A percentile compares a stretch with the other conserved stretches of the same genome.
These are phyloP conservation scores for Tuber brumale DNA, from an alignment of 495 filamentous ascomycete genomes.

Conservation along the genomic window DNA sequence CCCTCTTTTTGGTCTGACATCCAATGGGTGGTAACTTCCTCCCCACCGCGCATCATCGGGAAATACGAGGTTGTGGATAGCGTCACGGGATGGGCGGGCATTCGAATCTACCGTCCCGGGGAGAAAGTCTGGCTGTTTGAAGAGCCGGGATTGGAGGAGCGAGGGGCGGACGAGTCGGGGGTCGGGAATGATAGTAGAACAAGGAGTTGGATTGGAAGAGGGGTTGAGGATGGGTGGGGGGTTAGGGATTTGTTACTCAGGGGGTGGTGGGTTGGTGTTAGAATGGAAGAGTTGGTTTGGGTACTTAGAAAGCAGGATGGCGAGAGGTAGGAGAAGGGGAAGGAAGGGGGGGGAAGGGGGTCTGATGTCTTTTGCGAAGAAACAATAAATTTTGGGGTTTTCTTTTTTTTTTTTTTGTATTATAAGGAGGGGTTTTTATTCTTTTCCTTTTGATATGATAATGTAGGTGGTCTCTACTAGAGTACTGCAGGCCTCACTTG, in stretches of 20 bases:
- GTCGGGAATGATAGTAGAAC: constrained; percentile 44
- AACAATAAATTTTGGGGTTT: neutral
- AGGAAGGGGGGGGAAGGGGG: neutral
- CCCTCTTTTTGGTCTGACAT: constrained; percentile 73
- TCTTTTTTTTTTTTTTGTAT: neutral
- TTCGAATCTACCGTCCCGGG: constrained; percentile 58
- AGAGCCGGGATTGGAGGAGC: constrained; percentile 38
- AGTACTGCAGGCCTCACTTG: too few species aligned
- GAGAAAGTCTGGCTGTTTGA: constrained; percentile 37
- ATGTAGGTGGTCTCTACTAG: neutral
- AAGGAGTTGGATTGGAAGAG: constrained; percentile 38
- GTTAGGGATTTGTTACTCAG: constrained; percentile 41
- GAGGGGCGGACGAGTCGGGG: constrained; percentile 24
- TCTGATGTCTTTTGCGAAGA: neutral
- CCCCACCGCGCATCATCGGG: constrained; percentile 54
- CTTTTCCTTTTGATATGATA: too few species aligned
- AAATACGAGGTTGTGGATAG: constrained; percentile 66
- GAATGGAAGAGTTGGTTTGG: constrained; percentile 55
- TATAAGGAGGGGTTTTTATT: neutral
- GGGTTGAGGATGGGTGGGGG: constrained; percentile 40
- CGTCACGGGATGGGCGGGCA: constrained; percentile 63
- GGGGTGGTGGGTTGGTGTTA: constrained; percentile 60
- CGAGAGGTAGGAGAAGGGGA: neutral
- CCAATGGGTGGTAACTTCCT: constrained; percentile 72
- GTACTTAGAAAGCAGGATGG: constrained; percentile 50